phyloP scores from a whole-genome alignment of 768 basidiomycete genomes.

The Heimioporus sp. region DNA sequence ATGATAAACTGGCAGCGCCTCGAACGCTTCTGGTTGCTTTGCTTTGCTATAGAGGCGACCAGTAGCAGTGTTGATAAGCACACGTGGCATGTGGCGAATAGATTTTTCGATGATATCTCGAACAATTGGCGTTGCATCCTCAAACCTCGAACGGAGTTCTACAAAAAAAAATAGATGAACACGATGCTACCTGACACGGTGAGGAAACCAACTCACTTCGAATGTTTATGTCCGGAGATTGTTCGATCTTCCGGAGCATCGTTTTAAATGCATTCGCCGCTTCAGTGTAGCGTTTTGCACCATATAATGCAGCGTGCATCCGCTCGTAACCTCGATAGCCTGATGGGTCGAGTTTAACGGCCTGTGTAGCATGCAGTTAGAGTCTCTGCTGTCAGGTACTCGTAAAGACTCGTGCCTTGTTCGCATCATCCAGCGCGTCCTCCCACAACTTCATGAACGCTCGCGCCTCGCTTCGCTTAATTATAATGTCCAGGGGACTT shows the following conservation, averaged over 20 bases:
- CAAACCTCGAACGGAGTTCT: background rate
- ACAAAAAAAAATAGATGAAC: background rate
- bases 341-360: background rate
- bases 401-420: conserved; percentile 2
- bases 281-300: background rate
- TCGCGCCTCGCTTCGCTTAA: conserved; percentile 5
- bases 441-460: background rate
- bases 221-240: background rate
- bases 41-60: background rate
- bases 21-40: background rate
- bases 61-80: conserved; percentile 3
- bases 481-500: background rate
- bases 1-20: background rate
- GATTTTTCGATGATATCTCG: background rate
- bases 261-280: background rate
- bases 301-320: background rate
- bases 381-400: background rate
- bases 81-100: background rate
- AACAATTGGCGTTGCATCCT: background rate
- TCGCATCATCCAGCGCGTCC: background rate
- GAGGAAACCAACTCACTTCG: background rate
- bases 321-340: background rate
- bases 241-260: background rate
- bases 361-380: background rate
- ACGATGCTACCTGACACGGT: too few relatives aligned